A percentile compares a stretch with the other conserved stretches of the same genome.
Evolutionary conservation across 108 stramenopile genomes (phyloP).

Genomic region (Skeletonema menzelii): DNA sequence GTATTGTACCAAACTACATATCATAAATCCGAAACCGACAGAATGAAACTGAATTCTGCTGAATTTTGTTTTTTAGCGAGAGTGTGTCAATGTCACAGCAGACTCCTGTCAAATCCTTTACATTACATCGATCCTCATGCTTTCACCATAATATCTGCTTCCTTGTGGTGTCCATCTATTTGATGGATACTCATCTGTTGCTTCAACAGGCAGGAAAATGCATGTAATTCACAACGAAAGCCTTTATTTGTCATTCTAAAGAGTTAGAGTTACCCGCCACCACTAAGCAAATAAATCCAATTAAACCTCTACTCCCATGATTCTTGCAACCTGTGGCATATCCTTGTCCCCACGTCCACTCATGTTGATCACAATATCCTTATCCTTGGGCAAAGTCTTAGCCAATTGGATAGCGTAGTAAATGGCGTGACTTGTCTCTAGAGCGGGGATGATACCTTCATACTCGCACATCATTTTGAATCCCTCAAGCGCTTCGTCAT

Average conservation of each 20-base stretch:
- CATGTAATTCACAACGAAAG: no score
- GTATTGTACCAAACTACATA: no score
- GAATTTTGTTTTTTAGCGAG: no score
- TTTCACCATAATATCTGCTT: no score
- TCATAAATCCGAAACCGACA: no score
- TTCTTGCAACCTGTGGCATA: slow-evolving; percentile 93
- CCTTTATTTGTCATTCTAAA: background rate
- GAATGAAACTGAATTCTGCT: no score
- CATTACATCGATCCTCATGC: no score
- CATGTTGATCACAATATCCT: slow-evolving; percentile 93
- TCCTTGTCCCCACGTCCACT: slow-evolving; percentile 98
- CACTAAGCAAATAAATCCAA: background rate
- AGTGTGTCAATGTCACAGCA: no score
- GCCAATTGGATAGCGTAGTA: slow-evolving; percentile 90
- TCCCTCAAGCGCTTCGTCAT: slow-evolving; percentile 91
- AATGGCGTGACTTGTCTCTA: slow-evolving; percentile 94
- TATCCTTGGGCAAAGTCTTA: slow-evolving; percentile 84
- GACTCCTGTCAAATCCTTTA: no score
- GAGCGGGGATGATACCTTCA: slow-evolving; percentile 96
- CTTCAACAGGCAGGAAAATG: no score
- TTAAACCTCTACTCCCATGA: slow-evolving; percentile 93
- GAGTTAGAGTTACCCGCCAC: background rate
- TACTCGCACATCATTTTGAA: slow-evolving; percentile 89
- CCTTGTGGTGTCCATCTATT: no score
- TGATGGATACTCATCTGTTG: no score